Base-by-base conservation (phyloP, 495 filamentous ascomycete species). In the Aspergillus conjunctus region DNA sequence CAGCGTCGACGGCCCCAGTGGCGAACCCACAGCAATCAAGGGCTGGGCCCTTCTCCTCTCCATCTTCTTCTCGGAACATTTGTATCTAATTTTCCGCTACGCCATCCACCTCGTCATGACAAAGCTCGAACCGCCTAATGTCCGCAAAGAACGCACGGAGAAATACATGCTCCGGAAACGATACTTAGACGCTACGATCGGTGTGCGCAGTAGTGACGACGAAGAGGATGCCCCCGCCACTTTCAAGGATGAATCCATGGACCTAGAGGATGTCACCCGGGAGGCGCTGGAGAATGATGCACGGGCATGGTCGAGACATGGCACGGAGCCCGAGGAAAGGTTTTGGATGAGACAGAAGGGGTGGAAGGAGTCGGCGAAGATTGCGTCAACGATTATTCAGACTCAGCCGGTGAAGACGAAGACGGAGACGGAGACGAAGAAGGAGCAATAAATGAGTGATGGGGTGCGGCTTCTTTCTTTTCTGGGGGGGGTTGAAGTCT, bases 61-160 rank as follows among this genome's bases (percentile, higher is more conserved):
- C 0, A 88, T 98, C 26, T 83, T 97, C 65, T 85, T 95, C 65
- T 86, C 89, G 0, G 94, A 98, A 70, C 94, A 98, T 61, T 62
- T 92, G 1, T 98, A 93, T 65, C 79, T 98, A 20, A 76, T 84
- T 2, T 81, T 88, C 0, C 85, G 91, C 58, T 84, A 88, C 59
- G 83, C 76, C 0, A 89, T 97, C 1, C 82, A 86, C 31, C 75
- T 82, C 20, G 86, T 85, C 8, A 83, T 98, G 62, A 71, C 72
- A n/a, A 91, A 92, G 68, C 78, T 98, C 20, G 93, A 97, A 65
- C 89, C 85, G 6, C 90, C 92, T 0, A 92, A 93, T 17, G 74
- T 93, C 43, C 86, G 90, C 65, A 91, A 92, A 71, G 92, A 94
- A 73, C 83, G 88, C 5, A 79, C 84, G 0, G 89, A 94, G 68